Percentiles rank a stretch among this genome's conserved stretches.
Conservation (phyloP, 2,329 filamentous ascomycete genomes). For the Ophiostoma novo-ulmi region DNA sequence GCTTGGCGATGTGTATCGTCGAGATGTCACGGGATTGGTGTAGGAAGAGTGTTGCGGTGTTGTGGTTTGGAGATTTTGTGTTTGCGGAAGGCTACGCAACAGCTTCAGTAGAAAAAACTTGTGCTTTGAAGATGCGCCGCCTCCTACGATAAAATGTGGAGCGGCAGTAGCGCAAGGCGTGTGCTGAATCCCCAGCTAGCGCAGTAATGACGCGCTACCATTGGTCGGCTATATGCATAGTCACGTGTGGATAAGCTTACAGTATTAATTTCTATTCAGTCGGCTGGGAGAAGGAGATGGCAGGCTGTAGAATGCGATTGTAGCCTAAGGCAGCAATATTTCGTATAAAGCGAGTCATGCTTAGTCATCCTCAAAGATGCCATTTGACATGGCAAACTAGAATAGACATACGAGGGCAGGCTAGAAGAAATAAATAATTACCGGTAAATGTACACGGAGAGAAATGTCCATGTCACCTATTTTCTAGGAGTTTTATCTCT, state of each 20-base stretch:
- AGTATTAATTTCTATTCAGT: neutral
- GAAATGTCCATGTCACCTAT: too few relatives aligned
- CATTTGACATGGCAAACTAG: too few relatives aligned
- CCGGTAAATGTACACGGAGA: too few relatives aligned
- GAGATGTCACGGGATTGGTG: neutral
- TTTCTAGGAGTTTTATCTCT: too few relatives aligned
- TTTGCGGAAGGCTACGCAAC: constrained; percentile 1
- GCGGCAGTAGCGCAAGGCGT: constrained; percentile 13
- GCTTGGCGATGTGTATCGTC: neutral
- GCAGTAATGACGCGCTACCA: constrained; percentile 23
- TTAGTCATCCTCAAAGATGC: neutral
- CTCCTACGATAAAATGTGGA: constrained; percentile 12
- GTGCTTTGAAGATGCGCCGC: constrained; percentile 20
- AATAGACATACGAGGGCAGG: too few relatives aligned
- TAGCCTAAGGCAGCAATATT: neutral
- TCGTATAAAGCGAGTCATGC: neutral
- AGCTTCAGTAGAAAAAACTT: constrained; percentile 10
- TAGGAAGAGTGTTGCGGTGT: neutral
- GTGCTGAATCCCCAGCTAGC: constrained; percentile 17
- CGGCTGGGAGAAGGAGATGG: neutral
- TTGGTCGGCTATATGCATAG: constrained; percentile 12
- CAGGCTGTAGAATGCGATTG: neutral
- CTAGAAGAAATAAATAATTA: too few relatives aligned
- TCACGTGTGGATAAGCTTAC: constrained; percentile 16
- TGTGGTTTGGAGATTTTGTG: neutral